These are phyloP conservation scores for bread wheat (Triticum aestivum) DNA, from an alignment of 176 grass and related monocot species.

Conservation along the genomic window IWGSC_CS_RefSeq_v2.1 NC_057794.1:386894593-386895092, in stretches of 20 bases:
- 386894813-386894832: neutral
- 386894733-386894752: neutral
- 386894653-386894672: no score
- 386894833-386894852: neutral
- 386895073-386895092: neutral
- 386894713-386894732: no score
- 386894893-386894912: neutral
- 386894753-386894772: neutral
- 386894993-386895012: neutral
- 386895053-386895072: neutral
- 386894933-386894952: slow-evolving; percentile 10
- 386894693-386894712: no score
- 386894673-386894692: no score
- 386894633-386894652: no score
- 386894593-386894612: no score
- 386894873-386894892: slow-evolving; percentile 5
- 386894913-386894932: slow-evolving; percentile 8
- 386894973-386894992: slow-evolving; percentile 11
- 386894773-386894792: no score
- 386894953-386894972: neutral
- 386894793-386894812: no score
- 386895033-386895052: neutral
- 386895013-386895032: slow-evolving; percentile 13
- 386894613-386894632: no score
- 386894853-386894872: neutral